Evolutionary conservation across 805 yeast genomes (phyloP).

Genomic region (Teunomyces funiuensis): DNA sequence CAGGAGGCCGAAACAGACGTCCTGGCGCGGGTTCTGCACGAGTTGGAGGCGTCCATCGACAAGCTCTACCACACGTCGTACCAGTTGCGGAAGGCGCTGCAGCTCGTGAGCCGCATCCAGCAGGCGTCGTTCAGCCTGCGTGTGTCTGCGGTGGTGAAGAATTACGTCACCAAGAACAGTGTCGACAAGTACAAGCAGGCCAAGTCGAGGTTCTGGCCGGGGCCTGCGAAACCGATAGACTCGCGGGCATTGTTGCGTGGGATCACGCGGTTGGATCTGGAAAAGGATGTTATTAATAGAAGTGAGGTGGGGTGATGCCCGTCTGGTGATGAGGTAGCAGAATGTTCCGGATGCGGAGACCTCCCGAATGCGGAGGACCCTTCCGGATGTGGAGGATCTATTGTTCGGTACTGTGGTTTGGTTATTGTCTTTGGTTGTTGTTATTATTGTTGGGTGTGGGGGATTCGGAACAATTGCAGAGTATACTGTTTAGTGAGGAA

Average conservation of each 20-base stretch:
- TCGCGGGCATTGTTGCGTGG: constrained; percentile 6
- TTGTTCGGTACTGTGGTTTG: no score
- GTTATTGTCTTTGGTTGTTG: no score
- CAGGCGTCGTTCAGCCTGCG: constrained; percentile 16
- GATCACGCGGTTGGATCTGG: constrained; percentile 7
- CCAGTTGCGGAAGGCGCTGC: constrained; percentile 24
- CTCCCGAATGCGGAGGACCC: no score
- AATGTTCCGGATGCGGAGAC: no score
- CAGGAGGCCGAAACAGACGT: not conserved
- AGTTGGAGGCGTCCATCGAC: constrained; percentile 35
- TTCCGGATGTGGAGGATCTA: no score
- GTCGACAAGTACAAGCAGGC: constrained; percentile 10
- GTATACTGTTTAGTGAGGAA: no score
- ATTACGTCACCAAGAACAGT: constrained; percentile 20
- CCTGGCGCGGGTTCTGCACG: constrained; percentile 11
- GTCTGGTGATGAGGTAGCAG: no score
- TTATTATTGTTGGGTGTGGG: no score
- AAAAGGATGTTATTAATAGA: no score
- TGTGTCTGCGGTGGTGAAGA: constrained; percentile 20
- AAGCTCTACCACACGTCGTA: constrained; percentile 34
- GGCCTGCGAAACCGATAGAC: constrained; percentile 2
- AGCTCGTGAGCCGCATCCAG: constrained; percentile 21
- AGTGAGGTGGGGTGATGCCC: no score
- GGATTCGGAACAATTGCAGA: no score
- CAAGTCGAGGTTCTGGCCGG: constrained; percentile 6